Evolutionary conservation across 73 alveolate species (phyloP).

Genomic region (Breviolum minutum): DNA sequence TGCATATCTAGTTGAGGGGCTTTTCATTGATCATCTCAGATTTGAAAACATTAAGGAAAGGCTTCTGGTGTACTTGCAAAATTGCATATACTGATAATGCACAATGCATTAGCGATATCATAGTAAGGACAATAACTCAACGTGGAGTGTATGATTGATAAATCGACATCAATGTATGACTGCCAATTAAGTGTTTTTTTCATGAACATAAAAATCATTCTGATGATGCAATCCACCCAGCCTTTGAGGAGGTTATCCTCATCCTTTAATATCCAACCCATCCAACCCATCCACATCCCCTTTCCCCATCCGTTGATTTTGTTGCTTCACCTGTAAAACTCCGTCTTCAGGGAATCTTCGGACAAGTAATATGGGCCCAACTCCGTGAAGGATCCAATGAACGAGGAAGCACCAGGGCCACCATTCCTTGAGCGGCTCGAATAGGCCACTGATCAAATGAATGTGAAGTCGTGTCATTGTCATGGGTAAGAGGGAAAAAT

Average conservation of each 20-base stretch:
- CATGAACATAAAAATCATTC: no score
- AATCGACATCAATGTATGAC: no score
- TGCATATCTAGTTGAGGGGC: no score
- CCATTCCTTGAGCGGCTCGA: slow-evolving; percentile 97
- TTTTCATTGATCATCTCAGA: no score
- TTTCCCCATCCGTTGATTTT: not conserved
- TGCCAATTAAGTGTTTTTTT: no score
- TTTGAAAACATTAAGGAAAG: no score
- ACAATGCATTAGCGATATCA: not conserved
- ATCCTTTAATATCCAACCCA: not conserved
- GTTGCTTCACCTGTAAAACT: not conserved
- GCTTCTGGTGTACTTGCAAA: no score
- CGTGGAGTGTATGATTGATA: no score
- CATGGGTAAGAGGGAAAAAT: not conserved
- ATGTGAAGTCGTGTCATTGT: not conserved
- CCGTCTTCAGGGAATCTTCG: slow-evolving; percentile 32
- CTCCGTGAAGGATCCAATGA: slow-evolving; percentile 97
- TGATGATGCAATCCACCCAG: no score
- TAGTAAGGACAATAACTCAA: not conserved
- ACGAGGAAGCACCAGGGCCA: slow-evolving; percentile 98
- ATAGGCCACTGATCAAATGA: not conserved
- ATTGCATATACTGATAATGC: not conserved
- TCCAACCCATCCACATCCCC: not conserved
- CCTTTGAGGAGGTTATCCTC: no score
- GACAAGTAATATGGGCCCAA: slow-evolving; percentile 97